Evolutionary conservation across 352 stramenopile species (phyloP).

Genomic region (Halophytophthora batemanensis): DNA sequence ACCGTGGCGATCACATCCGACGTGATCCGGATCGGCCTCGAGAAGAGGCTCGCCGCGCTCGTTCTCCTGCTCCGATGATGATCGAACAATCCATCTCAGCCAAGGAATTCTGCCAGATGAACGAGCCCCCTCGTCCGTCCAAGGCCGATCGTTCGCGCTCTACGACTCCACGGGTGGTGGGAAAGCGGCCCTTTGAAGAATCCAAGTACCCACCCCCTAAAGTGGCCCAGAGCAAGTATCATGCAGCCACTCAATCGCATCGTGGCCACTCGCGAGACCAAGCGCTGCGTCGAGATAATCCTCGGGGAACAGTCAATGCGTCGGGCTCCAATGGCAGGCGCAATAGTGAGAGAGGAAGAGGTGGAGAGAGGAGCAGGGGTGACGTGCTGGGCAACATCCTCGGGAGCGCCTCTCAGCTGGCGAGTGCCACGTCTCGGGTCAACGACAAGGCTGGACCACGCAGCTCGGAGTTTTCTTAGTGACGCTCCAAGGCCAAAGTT

Average conservation of each 20-base stretch:
- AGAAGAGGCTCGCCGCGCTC: conserved; percentile 11
- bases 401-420: conserved; percentile 57
- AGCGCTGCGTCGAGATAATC: conserved; percentile 7
- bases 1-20: conserved; percentile 9
- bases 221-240: conserved; percentile 3
- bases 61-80: neutral
- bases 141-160: conserved; percentile 12
- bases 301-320: conserved; percentile 16
- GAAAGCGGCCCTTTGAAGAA: conserved; percentile 19
- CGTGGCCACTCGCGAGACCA: conserved; percentile 10
- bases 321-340: conserved; percentile 7
- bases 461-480: conserved; percentile 41
- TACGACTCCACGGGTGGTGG: conserved; percentile 12
- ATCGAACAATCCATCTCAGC: conserved; percentile 38
- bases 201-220: conserved; percentile 10
- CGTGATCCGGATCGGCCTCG: neutral
- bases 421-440: conserved; percentile 62
- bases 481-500: neutral
- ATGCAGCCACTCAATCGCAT: conserved; percentile 3
- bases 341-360: conserved; percentile 5
- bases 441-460: conserved; percentile 44
- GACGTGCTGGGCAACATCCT: conserved; percentile 64
- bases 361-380: conserved; percentile 21
- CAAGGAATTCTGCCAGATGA: conserved; percentile 54
- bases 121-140: conserved; percentile 28